Evolutionary conservation across 139 green algal species (phyloP).

Genomic region (Picochlorum sp.): DNA sequence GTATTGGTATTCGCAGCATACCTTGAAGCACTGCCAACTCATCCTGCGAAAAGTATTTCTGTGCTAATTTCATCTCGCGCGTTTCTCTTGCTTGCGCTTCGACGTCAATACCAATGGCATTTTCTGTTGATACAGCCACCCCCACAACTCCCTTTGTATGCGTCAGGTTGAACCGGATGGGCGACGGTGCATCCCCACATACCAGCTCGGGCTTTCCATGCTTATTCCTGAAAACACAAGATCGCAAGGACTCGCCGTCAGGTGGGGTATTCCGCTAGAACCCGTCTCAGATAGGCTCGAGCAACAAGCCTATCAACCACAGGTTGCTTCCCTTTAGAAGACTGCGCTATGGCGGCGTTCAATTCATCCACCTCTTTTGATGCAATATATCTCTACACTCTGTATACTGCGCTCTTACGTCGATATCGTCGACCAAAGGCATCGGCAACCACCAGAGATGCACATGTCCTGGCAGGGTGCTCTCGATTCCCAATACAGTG

Average conservation of each 20-base stretch:
- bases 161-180: conserved; percentile 52
- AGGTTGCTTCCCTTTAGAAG: too few species aligned
- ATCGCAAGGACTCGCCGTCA: neutral
- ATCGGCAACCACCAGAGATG: neutral
- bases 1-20: neutral
- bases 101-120: conserved; percentile 55
- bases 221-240: neutral
- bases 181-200: neutral
- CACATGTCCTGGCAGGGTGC: neutral
- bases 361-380: neutral
- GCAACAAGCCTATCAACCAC: conserved; percentile 30
- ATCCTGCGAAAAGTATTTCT: conserved; percentile 31
- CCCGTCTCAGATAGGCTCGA: conserved; percentile 25
- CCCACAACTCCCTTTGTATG: conserved; percentile 44
- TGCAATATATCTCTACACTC: neutral
- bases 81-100: conserved; percentile 32
- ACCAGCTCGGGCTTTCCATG: conserved; percentile 45
- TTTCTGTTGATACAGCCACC: conserved; percentile 13
- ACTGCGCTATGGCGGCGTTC: neutral
- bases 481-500: too few species aligned
- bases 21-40: conserved; percentile 29
- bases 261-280: conserved; percentile 22
- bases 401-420: neutral
- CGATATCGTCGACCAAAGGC: neutral
- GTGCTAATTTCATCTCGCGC: conserved; percentile 39